Base-by-base conservation (phyloP, 1,284 basidiomycete genomes). In the Boletus smithii region DNA sequence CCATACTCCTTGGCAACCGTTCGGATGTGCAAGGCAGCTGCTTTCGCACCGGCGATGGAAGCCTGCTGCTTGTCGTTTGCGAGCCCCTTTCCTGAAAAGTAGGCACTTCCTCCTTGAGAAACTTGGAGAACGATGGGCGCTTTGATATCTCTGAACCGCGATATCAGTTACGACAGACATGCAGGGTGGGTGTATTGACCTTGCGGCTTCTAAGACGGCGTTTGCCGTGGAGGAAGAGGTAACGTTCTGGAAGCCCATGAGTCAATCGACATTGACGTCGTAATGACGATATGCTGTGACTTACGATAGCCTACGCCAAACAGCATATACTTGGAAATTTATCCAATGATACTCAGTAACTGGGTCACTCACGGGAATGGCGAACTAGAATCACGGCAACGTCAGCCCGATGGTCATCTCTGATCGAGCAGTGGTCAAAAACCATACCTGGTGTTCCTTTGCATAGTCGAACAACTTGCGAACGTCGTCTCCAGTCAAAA, bases 111-210 rank as follows among this genome's bases (percentile, higher is more conserved):
- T 56, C 95, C 95, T 71, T 99, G 94, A 49, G 97, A 99, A 60
- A 95, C 85, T 71, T 99, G 97, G 65, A 98, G 77, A 73, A 99
- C 98, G 74, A 99, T 94, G 55, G 95, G 97, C 26, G 95, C 81
- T 72, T 99, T 98, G 79, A 91, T 84, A 71, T 91, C 89, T 52
- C 80, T 81, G 52, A 41, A 29, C 23, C 16, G 24, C 10, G 20
- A 11, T 20, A 17, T 61, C 26, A 54, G 29, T 20, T 23, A 39
- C 24, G 44, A 42, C 46, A 46, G 44, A 39, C 6, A 40, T 36
- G 26, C 10, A 14, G 10, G 6, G 26, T 23, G 16, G 1, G 29
- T 10, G 9, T 14, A 24, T 60, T 29, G 46, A 80, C 79, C 85
- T 81, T 49, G 86, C 86, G 50, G 83, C 86, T 69, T 90, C 86